A percentile compares a stretch with the other conserved stretches of the same genome.
These are phyloP conservation scores for Aspergillus saccharolyticus DNA, from an alignment of 495 filamentous ascomycete species.

Conservation along the genomic window DNA sequence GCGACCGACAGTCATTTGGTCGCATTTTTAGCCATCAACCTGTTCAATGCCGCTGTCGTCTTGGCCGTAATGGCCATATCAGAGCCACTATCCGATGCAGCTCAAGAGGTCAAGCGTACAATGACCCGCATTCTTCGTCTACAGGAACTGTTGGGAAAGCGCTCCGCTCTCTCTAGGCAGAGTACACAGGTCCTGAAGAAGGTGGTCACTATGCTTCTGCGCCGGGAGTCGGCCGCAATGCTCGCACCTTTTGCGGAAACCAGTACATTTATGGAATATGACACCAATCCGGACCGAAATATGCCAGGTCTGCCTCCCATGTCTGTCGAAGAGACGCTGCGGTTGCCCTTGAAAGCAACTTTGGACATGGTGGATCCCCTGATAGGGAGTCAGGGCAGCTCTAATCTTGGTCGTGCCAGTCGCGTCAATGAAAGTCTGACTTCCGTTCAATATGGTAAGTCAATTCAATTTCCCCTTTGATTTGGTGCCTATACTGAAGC, in stretches of 20 bases:
- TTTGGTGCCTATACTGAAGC: not conserved
- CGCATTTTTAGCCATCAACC: constrained; percentile 32
- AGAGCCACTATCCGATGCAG: constrained; percentile 28
- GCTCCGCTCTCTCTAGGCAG: constrained; percentile 28
- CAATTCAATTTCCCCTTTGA: not conserved
- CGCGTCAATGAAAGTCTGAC: constrained; percentile 25
- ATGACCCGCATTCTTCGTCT: constrained; percentile 30
- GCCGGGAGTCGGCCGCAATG: constrained; percentile 23
- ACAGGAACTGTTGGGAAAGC: constrained; percentile 25
- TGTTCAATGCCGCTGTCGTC: constrained; percentile 32
- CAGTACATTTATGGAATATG: not conserved
- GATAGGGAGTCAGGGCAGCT: constrained; percentile 3
- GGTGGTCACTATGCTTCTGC: constrained; percentile 22
- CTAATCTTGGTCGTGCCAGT: constrained; percentile 12
- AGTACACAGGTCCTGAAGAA: constrained; percentile 26
- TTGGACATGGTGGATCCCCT: constrained; percentile 10
- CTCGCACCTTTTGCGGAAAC: constrained; percentile 18
- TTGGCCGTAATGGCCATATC: constrained; percentile 29
- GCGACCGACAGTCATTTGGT: constrained; percentile 29
- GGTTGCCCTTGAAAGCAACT: constrained; percentile 18
- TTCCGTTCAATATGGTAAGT: constrained; percentile 24
- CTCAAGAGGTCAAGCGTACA: constrained; percentile 31
- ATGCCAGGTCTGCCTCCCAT: constrained; percentile 4
- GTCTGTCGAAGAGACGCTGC: constrained; percentile 27
- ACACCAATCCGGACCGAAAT: constrained; percentile 1